phyloP scores from a whole-genome alignment of 768 basidiomycete species.

The Terana coerulea region DNA sequence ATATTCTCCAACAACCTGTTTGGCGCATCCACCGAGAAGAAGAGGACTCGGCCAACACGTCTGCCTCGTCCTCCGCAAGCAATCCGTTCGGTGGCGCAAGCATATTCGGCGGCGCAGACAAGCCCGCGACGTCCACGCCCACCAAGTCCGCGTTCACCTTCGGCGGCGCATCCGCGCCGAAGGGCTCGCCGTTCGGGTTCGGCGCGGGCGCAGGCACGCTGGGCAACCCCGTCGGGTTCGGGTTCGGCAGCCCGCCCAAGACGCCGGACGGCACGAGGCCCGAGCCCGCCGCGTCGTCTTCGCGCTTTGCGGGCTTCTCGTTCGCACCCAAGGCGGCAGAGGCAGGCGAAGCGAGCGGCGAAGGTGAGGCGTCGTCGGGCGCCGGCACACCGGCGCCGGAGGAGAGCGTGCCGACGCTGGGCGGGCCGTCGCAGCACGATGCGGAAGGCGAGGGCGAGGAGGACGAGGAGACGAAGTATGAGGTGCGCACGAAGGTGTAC shows the following conservation, averaged over 20 bases:
- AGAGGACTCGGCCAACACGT: constrained; percentile 3
- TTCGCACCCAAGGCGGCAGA: constrained; percentile 22
- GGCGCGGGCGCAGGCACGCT: constrained; percentile 38
- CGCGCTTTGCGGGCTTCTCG: constrained; percentile 5
- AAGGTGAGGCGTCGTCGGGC: constrained; percentile 20
- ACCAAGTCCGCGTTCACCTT: constrained; percentile 20
- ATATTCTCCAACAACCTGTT: constrained; percentile 15
- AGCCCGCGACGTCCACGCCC: constrained; percentile 13
- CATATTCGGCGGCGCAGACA: not conserved
- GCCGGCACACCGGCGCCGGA: constrained; percentile 23
- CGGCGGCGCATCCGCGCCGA: constrained; percentile 12
- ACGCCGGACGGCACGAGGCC: constrained; percentile 23
- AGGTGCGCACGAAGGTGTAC: constrained; percentile 58
- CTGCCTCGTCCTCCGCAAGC: constrained; percentile 5
- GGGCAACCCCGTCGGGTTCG: constrained; percentile 64
- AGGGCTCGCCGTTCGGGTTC: not conserved
- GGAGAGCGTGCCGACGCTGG: constrained; percentile 18
- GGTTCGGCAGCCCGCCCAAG: constrained; percentile 42
- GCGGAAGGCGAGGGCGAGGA: constrained; percentile 80
- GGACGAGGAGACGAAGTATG: constrained; percentile 64
- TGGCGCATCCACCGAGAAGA: not conserved
- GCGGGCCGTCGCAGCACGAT: constrained; percentile 39
- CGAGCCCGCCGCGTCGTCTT: constrained; percentile 5
- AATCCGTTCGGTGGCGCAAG: constrained; percentile 14
- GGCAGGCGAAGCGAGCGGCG: constrained; percentile 5